Evolutionary conservation across 768 basidiomycete genomes (phyloP).

Genomic region (Serpula lacrymans): DNA sequence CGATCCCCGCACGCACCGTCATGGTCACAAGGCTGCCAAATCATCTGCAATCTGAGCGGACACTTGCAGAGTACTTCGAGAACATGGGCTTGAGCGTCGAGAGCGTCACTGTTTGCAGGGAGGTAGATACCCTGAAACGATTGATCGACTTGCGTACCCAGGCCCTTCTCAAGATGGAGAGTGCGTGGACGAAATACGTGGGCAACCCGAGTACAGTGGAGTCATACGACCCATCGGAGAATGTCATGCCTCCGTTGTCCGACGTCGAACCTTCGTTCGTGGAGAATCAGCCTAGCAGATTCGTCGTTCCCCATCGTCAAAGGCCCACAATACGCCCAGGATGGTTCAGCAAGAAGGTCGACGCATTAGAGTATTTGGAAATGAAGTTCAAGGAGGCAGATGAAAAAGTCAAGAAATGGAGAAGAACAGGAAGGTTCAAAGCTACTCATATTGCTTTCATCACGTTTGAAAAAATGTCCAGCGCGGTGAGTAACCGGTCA

Average conservation of each 20-base stretch:
- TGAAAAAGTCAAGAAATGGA: slow-evolving; percentile 72
- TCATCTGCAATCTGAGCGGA: slow-evolving; percentile 82
- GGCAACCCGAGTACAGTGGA: slow-evolving; percentile 90
- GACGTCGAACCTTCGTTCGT: slow-evolving; percentile 51
- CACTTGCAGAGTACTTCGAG: slow-evolving; percentile 92
- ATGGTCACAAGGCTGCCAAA: slow-evolving; percentile 80
- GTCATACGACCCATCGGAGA: slow-evolving; percentile 71
- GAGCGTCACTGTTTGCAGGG: slow-evolving; percentile 85
- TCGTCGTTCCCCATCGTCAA: slow-evolving; percentile 71
- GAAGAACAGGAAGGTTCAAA: slow-evolving; percentile 70
- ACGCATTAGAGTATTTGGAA: slow-evolving; percentile 88
- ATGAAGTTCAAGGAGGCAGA: slow-evolving; percentile 76
- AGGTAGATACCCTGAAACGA: slow-evolving; percentile 68
- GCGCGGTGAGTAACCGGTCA: slow-evolving; percentile 74
- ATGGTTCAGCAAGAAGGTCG: slow-evolving; percentile 76
- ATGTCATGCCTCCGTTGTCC: slow-evolving; percentile 41
- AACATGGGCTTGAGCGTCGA: slow-evolving; percentile 84
- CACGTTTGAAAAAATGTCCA: slow-evolving; percentile 94
- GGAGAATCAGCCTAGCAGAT: slow-evolving; percentile 50
- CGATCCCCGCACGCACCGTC: slow-evolving; percentile 90
- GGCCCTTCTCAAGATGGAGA: slow-evolving; percentile 78
- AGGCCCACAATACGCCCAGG: slow-evolving; percentile 74
- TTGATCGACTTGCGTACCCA: slow-evolving; percentile 77
- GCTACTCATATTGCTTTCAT: slow-evolving; percentile 88
- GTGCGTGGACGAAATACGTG: slow-evolving; percentile 86